Base-by-base conservation (phyloP, 2,329 filamentous ascomycete genomes). In the Penicillium digitatum region DNA sequence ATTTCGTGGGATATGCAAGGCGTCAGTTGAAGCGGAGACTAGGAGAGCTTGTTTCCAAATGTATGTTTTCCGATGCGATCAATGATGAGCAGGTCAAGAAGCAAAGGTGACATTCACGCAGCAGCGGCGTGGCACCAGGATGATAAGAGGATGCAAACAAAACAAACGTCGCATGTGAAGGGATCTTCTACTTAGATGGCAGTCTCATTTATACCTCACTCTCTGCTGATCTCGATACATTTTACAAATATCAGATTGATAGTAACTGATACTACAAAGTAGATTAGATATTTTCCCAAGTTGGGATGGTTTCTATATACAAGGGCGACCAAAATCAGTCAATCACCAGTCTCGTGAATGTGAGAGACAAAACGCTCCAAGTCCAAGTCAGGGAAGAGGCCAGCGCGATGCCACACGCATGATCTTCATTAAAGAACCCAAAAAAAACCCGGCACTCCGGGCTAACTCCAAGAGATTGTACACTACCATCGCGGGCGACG, bases 91-190 rank as follows among this genome's bases (percentile, higher is more conserved):
- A 20, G 16, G 22, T 20, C 5, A 38, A 37, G n/a, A 24, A 50
- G 38, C n/a, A 8, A 27, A 37, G 7, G 31, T 42, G 46, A 40
- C 12, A 44, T 44, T 20, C n/a, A 39, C 38, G 31, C 20, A 40
- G 37, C 38, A 38, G 45, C 18, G 35, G 47, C 35, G 45, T 51
- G 40, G 26, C 44, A 56, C 40, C 43, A n/a, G 38, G 20, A 34
- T 24, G 54, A 62, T 52, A 60, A 56, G 42, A 38, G 22, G 1
- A 37, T 62, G 62, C 62, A 64, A 64, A 64, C 52, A 18, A 60
- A 51, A 54, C 62, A 64, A 64, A 64, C 62, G 51, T 16, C 1
- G 12, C 29, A 18, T 43, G 31, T 26, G 37, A 44, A 40, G 22
- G 14, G 24, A 18, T 27, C 7, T 16, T 18, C n/a, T 43, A 20